Conservation (phyloP, 805 yeast genomes). For the Cyberlindnera mississippiensis region DNA sequence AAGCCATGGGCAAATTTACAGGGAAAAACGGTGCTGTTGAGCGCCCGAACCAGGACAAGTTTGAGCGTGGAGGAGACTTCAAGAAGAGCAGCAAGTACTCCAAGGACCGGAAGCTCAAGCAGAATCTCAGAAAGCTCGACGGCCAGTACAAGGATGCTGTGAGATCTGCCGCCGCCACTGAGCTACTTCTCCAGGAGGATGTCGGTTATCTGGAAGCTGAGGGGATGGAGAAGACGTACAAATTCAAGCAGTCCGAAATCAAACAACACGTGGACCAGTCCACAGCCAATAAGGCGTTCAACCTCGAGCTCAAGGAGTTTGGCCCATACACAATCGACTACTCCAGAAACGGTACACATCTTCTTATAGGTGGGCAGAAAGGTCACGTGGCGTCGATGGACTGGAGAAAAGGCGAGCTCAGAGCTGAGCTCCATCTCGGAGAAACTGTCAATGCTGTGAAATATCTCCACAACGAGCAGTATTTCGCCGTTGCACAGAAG, state of each 20-base stretch:
- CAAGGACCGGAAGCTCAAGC: constrained; percentile 58
- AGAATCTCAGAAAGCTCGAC: constrained; percentile 65
- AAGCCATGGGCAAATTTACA: constrained; percentile 23
- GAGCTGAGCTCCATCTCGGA: constrained; percentile 76
- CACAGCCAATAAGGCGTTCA: constrained; percentile 72
- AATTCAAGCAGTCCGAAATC: constrained; percentile 79
- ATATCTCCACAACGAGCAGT: constrained; percentile 88
- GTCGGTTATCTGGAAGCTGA: constrained; percentile 90
- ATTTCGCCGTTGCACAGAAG: constrained; percentile 95
- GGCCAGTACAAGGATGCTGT: constrained; percentile 72
- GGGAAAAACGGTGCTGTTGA: constrained; percentile 25
- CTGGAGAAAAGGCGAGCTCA: constrained; percentile 84
- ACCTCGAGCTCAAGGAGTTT: constrained; percentile 65
- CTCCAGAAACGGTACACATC: constrained; percentile 81
- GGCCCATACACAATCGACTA: constrained; percentile 87
- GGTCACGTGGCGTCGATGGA: constrained; percentile 97
- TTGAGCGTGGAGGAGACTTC: constrained; percentile 28
- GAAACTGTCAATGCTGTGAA: constrained; percentile 92
- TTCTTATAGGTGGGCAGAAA: constrained; percentile 80
- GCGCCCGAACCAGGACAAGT: constrained; percentile 30
- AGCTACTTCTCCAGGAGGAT: constrained; percentile 77
- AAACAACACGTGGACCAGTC: constrained; percentile 68
- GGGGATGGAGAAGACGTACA: constrained; percentile 87
- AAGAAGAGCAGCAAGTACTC: constrained; percentile 30
- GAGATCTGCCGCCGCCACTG: constrained; percentile 82